These are phyloP conservation scores for Ulmus americana DNA, from an alignment of 331 rosid species.

Conservation along the genomic window DNA sequence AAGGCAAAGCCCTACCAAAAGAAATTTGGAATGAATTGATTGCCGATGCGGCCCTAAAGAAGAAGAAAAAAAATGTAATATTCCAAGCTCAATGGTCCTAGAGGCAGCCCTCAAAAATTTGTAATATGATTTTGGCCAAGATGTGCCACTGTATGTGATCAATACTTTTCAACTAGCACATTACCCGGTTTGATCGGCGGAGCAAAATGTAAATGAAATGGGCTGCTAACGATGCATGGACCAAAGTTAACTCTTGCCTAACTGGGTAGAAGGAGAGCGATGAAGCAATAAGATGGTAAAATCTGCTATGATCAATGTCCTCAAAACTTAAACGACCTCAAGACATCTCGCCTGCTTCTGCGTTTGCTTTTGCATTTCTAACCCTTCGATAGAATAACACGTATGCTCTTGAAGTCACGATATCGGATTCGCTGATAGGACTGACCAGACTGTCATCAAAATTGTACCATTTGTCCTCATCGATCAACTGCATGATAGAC, in stretches of 20 bases:
- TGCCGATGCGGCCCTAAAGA: not conserved
- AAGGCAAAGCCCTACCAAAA: not conserved
- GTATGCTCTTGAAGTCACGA: constrained; percentile 82
- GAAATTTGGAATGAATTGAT: not conserved
- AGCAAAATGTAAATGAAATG: constrained; percentile 19
- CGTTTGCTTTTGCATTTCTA: constrained; percentile 18
- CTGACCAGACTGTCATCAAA: constrained; percentile 86
- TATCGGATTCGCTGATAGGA: constrained; percentile 62
- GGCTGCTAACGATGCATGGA: constrained; percentile 9
- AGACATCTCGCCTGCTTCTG: constrained; percentile 42
- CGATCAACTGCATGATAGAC: constrained; percentile 59
- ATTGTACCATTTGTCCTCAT: constrained; percentile 92
- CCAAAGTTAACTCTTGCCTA: constrained; percentile 19
- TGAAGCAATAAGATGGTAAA: constrained; percentile 20
- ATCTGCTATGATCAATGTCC: not conserved
- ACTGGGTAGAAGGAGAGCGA: constrained; percentile 8
- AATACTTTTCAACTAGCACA: constrained; percentile 1
- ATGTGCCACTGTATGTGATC: constrained; percentile 6
- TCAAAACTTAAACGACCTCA: constrained; percentile 32
- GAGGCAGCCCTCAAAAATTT: constrained; percentile 2
- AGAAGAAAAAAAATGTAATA: not conserved
- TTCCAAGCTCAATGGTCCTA: constrained; percentile 10
- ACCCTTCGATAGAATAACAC: constrained; percentile 85
- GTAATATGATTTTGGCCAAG: constrained; percentile 7
- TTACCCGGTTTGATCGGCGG: constrained; percentile 27